These are phyloP conservation scores for Perkinsus olseni DNA, from an alignment of 169 alveolate species.

Conservation along the genomic window DNA sequence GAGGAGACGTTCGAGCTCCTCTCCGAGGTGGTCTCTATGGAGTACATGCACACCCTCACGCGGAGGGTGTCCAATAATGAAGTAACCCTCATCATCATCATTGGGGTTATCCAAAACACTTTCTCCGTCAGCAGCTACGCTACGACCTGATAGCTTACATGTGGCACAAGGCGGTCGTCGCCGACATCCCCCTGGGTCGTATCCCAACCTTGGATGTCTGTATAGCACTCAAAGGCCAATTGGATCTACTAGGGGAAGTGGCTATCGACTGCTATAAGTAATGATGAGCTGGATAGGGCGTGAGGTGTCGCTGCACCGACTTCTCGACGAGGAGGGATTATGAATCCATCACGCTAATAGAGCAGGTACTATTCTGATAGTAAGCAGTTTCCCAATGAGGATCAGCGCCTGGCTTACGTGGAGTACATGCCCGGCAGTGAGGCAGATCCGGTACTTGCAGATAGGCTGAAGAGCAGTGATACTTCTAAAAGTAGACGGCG, in stretches of 20 bases:
- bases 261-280: neutral
- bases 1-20: neutral
- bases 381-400: neutral
- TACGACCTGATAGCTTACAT: no score
- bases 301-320: no score
- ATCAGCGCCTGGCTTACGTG: neutral
- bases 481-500: neutral
- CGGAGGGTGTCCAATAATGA: neutral
- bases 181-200: neutral
- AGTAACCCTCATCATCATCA: no score
- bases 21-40: neutral
- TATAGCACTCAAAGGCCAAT: neutral
- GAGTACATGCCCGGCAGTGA: neutral
- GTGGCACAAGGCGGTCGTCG: no score
- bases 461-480: neutral
- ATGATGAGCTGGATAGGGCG: no score
- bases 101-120: no score
- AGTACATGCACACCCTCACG: neutral
- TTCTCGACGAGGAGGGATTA: no score
- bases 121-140: no score
- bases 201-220: neutral
- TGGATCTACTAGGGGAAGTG: neutral
- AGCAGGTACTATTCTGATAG: neutral
- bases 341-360: no score
- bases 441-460: neutral